phyloP scores from a whole-genome alignment of 495 filamentous ascomycete genomes.

The Bacidia gigantensis region DNA sequence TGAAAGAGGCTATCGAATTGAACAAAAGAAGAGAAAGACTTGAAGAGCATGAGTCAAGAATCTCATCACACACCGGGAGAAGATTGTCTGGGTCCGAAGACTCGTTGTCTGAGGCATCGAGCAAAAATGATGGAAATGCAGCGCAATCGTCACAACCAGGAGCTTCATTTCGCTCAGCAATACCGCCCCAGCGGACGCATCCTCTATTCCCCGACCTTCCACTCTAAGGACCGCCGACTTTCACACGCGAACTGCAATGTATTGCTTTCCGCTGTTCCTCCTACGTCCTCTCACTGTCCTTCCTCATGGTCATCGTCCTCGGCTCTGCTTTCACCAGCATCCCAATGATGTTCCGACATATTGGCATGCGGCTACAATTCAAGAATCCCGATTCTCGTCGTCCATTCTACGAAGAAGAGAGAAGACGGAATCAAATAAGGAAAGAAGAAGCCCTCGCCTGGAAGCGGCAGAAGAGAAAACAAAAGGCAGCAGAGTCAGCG shows the following conservation, averaged over 20 bases:
- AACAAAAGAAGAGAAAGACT: constrained; percentile 42
- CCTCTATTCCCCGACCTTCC: constrained; percentile 83
- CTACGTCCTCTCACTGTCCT: constrained; percentile 60
- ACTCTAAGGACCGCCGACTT: constrained; percentile 61
- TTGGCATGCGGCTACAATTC: constrained; percentile 37
- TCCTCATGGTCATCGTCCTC: constrained; percentile 61
- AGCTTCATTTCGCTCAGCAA: constrained; percentile 24
- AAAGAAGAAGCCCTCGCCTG: constrained; percentile 45
- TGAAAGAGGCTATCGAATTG: constrained; percentile 51
- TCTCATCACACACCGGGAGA: not conserved
- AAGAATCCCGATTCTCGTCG: constrained; percentile 42
- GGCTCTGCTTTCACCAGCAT: constrained; percentile 54
- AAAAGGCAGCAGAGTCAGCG: not conserved
- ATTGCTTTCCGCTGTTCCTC: constrained; percentile 47
- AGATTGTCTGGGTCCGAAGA: not conserved
- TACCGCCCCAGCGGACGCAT: constrained; percentile 53
- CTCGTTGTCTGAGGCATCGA: not conserved
- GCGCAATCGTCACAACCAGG: constrained; percentile 16
- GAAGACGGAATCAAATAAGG: constrained; percentile 37
- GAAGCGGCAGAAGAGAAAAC: constrained; percentile 31
- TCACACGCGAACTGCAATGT: constrained; percentile 49
- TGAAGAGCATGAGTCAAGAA: not conserved
- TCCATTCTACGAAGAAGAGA: constrained; percentile 61
- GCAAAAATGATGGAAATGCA: constrained; percentile 3
- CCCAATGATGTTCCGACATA: constrained; percentile 31